These are phyloP conservation scores for Colletotrichum paranaense DNA, from an alignment of 2,329 filamentous ascomycete genomes.

Conservation along the genomic window DNA sequence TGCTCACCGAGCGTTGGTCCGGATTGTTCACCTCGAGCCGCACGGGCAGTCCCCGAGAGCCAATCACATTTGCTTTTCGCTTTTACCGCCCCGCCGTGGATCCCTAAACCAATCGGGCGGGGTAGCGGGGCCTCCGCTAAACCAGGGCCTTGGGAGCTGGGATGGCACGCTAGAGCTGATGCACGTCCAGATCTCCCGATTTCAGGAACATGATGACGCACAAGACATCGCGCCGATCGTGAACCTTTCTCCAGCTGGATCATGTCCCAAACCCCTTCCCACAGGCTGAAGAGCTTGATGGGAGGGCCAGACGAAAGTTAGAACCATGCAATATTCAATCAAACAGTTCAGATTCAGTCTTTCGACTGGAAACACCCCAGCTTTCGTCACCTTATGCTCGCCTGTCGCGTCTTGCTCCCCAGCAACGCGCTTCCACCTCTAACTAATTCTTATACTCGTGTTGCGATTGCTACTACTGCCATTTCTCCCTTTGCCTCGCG, in stretches of 20 bases:
- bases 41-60: background rate
- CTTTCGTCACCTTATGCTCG: background rate
- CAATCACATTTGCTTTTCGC: background rate
- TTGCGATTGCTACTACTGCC: background rate
- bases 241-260: slow-evolving; percentile 14
- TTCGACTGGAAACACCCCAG: background rate
- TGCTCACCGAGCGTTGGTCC: too few species aligned
- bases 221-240: slow-evolving; percentile 37
- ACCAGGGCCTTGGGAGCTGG: slow-evolving; percentile 19
- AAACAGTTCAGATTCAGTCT: background rate
- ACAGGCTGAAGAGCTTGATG: slow-evolving; percentile 1
- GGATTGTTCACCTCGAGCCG: background rate
- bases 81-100: background rate
- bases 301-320: background rate
- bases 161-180: slow-evolving; percentile 31
- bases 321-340: background rate
- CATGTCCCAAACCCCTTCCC: background rate
- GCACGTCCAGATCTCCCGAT: slow-evolving; percentile 35
- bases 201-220: slow-evolving; percentile 35
- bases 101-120: background rate
- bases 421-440: slow-evolving; percentile 8
- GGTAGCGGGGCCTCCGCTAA: background rate
- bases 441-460: background rate
- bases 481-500: background rate
- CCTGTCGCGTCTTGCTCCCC: slow-evolving; percentile 18